phyloP scores from a whole-genome alignment of 305 asterid genomes.

The Caryopteris hybrid region DNA sequence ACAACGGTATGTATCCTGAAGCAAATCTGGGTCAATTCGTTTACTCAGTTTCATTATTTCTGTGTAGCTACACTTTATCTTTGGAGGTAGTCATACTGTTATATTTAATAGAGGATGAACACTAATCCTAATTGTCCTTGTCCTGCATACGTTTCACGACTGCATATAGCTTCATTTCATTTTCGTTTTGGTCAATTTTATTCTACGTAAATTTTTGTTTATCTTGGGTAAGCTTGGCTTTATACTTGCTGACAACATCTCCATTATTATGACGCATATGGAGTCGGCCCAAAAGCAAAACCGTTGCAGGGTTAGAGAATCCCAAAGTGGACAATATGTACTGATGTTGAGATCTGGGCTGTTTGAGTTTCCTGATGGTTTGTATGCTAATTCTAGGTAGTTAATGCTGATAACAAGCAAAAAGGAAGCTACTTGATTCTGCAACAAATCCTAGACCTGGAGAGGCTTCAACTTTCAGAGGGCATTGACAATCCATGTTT shows the following conservation, averaged over 20 bases:
- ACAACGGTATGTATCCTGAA: slow-evolving; percentile 30
- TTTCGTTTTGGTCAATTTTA: neutral
- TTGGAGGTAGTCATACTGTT: too few relatives aligned
- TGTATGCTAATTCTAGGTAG: slow-evolving; percentile 26
- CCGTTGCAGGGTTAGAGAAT: too few relatives aligned
- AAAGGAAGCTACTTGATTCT: slow-evolving; percentile 31
- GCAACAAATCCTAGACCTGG: slow-evolving; percentile 65
- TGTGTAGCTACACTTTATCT: too few relatives aligned
- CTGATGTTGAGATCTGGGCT: too few relatives aligned
- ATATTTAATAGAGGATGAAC: too few relatives aligned
- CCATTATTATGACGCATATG: neutral
- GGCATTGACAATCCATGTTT: slow-evolving; percentile 27
- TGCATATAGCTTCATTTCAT: neutral
- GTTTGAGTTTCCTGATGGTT: too few relatives aligned
- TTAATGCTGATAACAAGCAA: slow-evolving; percentile 16
- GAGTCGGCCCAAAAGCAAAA: too few relatives aligned
- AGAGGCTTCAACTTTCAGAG: slow-evolving; percentile 46
- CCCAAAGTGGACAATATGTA: too few relatives aligned
- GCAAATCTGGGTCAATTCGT: neutral
- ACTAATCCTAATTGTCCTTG: too few relatives aligned
- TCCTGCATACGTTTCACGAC: neutral
- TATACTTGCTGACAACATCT: neutral
- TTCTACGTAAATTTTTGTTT: neutral
- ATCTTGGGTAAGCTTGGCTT: neutral
- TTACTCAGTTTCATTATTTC: neutral